Evolutionary conservation across 2,329 filamentous ascomycete species (phyloP).

Genomic region (Trichoderma simmonsii): DNA sequence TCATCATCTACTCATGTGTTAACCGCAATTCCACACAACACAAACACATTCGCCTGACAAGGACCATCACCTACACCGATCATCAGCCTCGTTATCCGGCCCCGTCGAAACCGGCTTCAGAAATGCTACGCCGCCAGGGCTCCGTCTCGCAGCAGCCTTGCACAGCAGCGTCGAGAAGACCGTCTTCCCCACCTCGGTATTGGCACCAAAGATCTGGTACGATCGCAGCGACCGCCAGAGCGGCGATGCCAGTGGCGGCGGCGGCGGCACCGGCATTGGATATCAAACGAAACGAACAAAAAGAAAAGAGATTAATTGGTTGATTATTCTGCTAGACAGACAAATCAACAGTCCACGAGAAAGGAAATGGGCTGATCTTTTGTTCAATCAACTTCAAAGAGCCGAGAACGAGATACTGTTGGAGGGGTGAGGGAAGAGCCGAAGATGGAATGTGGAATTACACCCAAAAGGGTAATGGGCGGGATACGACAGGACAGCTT

Average conservation of each 20-base stretch:
- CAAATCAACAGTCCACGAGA: neutral
- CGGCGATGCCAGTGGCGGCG: slow-evolving; percentile 51
- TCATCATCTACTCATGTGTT: slow-evolving; percentile 2
- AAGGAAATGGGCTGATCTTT: neutral
- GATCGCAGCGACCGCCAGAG: slow-evolving; percentile 67
- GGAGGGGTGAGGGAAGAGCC: neutral
- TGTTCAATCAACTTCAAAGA: neutral
- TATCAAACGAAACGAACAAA: neutral
- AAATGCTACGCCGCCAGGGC: slow-evolving; percentile 55
- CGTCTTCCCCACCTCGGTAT: slow-evolving; percentile 83
- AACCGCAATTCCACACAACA: neutral
- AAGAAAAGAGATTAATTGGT: neutral
- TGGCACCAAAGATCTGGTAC: slow-evolving; percentile 78
- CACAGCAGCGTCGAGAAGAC: slow-evolving; percentile 72
- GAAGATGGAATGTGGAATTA: neutral
- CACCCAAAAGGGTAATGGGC: slow-evolving; percentile 10
- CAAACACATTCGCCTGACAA: neutral
- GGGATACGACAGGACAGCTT: neutral
- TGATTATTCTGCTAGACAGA: neutral
- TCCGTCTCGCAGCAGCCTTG: slow-evolving; percentile 55
- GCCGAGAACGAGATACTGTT: neutral
- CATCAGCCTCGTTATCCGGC: slow-evolving; percentile 65
- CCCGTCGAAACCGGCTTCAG: slow-evolving; percentile 83
- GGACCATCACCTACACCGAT: slow-evolving; percentile 48
- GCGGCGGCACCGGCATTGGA: slow-evolving; percentile 19